These are phyloP conservation scores for Naumovozyma castellii DNA, from an alignment of 805 yeast genomes.

Conservation along the genomic window DNA sequence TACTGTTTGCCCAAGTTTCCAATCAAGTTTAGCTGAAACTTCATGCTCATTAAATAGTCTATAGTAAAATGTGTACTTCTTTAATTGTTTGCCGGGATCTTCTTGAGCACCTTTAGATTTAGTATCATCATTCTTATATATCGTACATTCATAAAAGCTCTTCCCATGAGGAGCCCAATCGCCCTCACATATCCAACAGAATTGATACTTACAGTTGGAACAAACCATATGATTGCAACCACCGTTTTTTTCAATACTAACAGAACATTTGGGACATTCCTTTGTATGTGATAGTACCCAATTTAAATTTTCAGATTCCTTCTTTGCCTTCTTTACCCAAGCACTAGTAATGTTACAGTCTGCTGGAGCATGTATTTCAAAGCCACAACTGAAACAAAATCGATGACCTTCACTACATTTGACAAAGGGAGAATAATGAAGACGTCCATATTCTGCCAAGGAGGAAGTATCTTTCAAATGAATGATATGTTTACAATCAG, in stretches of 20 bases:
- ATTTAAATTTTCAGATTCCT: constrained; percentile 78
- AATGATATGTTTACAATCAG: constrained; percentile 61
- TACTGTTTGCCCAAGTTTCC: constrained; percentile 49
- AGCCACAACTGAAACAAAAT: constrained; percentile 71
- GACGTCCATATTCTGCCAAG: constrained; percentile 19
- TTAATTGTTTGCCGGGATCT: constrained; percentile 33
- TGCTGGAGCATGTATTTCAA: constrained; percentile 75
- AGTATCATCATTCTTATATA: constrained; percentile 39
- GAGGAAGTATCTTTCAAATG: constrained; percentile 30
- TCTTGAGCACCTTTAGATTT: constrained; percentile 28
- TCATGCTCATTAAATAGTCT: constrained; percentile 69
- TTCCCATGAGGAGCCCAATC: constrained; percentile 66
- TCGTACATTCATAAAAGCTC: constrained; percentile 57
- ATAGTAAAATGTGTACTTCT: constrained; percentile 66
- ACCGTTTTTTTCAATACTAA: constrained; percentile 83
- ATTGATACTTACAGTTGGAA: constrained; percentile 62
- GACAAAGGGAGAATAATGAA: constrained; percentile 50
- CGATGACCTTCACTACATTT: constrained; percentile 55
- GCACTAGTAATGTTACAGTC: constrained; percentile 58
- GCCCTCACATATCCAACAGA: constrained; percentile 88
- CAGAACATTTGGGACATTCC: constrained; percentile 72
- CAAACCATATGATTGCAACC: constrained; percentile 98
- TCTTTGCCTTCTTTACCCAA: constrained; percentile 75
- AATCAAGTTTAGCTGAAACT: constrained; percentile 64
- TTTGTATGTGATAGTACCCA: constrained; percentile 85